These are phyloP conservation scores for Puccinia novopanici DNA, from an alignment of 1,284 basidiomycete genomes.

Conservation along the genomic window DNA sequence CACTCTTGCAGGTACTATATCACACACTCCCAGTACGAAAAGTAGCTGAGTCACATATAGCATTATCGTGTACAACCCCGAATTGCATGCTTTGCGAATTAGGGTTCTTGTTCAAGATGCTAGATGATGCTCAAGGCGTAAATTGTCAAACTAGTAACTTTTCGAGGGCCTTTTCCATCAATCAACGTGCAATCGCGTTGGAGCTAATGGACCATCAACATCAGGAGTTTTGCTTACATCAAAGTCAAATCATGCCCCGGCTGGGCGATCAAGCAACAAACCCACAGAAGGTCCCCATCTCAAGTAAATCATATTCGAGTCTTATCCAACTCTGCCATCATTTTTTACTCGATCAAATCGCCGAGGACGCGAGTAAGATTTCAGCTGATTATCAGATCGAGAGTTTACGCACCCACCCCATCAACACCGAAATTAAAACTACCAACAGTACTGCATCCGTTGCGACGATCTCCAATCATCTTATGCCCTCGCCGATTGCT, in stretches of 20 bases:
- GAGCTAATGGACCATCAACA: slow-evolving; percentile 87
- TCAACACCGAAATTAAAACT: slow-evolving; percentile 50
- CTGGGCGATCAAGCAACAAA: background rate
- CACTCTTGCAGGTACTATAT: slow-evolving; percentile 85
- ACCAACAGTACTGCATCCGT: slow-evolving; percentile 53
- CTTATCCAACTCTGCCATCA: slow-evolving; percentile 94
- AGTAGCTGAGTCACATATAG: slow-evolving; percentile 87
- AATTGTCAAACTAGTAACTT: slow-evolving; percentile 98
- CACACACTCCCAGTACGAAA: slow-evolving; percentile 76
- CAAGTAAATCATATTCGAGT: slow-evolving; percentile 71
- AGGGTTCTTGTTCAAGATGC: slow-evolving; percentile 91
- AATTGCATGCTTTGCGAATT: slow-evolving; percentile 93
- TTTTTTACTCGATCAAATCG: slow-evolving; percentile 81
- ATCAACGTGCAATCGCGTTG: slow-evolving; percentile 75
- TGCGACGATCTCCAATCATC: slow-evolving; percentile 27
- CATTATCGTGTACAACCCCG: slow-evolving; percentile 79
- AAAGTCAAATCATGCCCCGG: slow-evolving; percentile 13
- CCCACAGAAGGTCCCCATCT: slow-evolving; percentile 60
- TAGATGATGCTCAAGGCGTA: slow-evolving; percentile 87
- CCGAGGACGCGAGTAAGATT: slow-evolving; percentile 63
- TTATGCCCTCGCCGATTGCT: background rate
- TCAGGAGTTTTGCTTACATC: slow-evolving; percentile 44
- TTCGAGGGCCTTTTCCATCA: slow-evolving; percentile 82
- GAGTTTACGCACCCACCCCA: slow-evolving; percentile 57
- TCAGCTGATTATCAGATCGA: slow-evolving; percentile 55